phyloP scores from a whole-genome alignment of 129 eudicot genomes.

The Flaveria trinervia region DNA sequence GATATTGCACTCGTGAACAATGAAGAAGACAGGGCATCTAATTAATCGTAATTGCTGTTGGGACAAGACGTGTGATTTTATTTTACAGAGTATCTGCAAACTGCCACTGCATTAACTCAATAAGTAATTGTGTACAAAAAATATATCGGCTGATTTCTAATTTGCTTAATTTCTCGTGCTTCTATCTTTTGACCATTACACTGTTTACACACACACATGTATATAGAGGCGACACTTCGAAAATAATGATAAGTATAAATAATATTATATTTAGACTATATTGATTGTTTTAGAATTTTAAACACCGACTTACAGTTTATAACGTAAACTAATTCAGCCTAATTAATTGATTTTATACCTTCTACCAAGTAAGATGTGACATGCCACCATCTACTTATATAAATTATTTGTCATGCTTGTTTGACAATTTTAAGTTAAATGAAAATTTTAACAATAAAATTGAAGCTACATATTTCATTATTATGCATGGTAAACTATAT shows the following conservation, averaged over 20 bases:
- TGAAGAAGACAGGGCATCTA: constrained; percentile 35
- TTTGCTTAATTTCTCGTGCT: constrained; percentile 21
- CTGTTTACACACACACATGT: not conserved
- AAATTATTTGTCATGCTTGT: not conserved
- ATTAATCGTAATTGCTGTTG: constrained; percentile 24
- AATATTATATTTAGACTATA: not conserved
- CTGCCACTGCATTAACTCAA: constrained; percentile 24
- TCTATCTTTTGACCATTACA: constrained; percentile 7
- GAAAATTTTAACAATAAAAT: not conserved
- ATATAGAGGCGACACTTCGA: not conserved
- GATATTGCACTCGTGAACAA: constrained; percentile 29
- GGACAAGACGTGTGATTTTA: constrained; percentile 40
- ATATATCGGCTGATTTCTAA: constrained; percentile 1
- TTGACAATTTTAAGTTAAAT: not conserved
- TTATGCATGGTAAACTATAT: not conserved
- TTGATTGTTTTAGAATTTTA: not conserved
- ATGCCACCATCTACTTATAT: constrained; percentile 11
- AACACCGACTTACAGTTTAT: not conserved
- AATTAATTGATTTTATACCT: not conserved
- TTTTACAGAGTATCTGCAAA: constrained; percentile 23
- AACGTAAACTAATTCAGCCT: constrained; percentile 20
- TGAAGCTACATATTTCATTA: not conserved
- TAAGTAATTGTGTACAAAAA: constrained; percentile 23
- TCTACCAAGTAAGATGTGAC: constrained; percentile 31
- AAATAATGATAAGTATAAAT: not conserved